These are phyloP conservation scores for Daldinia grandis DNA, from an alignment of 495 filamentous ascomycete species.

Conservation along the genomic window DNA sequence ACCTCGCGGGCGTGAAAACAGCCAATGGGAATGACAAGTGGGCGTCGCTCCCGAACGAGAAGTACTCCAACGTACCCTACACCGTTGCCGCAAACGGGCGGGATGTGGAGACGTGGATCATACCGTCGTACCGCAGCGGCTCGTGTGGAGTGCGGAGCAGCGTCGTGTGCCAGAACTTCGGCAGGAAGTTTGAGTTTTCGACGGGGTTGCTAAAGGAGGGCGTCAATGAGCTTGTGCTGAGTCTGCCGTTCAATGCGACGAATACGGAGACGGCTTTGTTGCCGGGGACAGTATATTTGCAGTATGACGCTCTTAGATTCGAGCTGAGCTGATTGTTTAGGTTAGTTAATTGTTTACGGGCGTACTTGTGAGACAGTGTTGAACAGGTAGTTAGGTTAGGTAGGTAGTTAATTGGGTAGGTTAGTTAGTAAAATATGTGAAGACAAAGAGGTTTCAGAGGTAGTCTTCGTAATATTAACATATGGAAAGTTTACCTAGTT, in stretches of 20 bases:
- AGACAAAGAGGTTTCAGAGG: no score
- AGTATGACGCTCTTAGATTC: constrained; percentile 61
- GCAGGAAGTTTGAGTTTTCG: constrained; percentile 54
- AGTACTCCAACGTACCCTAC: constrained; percentile 60
- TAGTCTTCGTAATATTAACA: no score
- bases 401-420: no score
- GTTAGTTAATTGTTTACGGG: no score
- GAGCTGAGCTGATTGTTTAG: constrained; percentile 54
- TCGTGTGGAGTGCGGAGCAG: constrained; percentile 58
- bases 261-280: constrained; percentile 57
- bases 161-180: constrained; percentile 60
- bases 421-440: no score
- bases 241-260: constrained; percentile 56
- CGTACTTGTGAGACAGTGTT: no score
- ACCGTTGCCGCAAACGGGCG: constrained; percentile 33
- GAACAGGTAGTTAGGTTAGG: no score
- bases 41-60: constrained; percentile 30
- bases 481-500: no score
- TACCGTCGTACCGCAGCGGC: constrained; percentile 46
- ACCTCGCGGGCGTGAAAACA: constrained; percentile 61
- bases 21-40: constrained; percentile 56
- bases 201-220: constrained; percentile 49
- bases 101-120: constrained; percentile 36
- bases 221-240: constrained; percentile 52
- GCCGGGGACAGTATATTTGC: constrained; percentile 56